Percentiles rank a stretch among this genome's conserved stretches.
Evolutionary conservation across 192 early-diverging fungal genomes (phyloP).

Genomic region (Coemansia sp.): DNA sequence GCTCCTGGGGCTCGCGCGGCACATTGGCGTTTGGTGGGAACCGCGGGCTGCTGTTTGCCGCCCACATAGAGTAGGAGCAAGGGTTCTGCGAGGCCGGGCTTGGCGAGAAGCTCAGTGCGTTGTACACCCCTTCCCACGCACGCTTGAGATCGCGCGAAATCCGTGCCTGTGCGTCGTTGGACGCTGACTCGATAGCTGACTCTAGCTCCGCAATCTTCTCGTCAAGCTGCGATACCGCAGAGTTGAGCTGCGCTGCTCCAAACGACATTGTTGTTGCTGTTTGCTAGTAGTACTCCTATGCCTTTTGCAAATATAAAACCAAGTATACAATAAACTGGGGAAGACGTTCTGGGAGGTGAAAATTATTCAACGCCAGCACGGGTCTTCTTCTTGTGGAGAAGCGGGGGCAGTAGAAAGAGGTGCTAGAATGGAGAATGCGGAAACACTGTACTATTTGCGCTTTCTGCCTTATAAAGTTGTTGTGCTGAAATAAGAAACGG

Average conservation of each 20-base stretch:
- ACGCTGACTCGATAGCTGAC: slow-evolving; percentile 26
- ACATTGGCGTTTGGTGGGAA: slow-evolving; percentile 21
- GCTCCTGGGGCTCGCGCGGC: slow-evolving; percentile 32
- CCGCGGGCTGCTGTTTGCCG: slow-evolving; percentile 40
- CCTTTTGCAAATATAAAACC: background rate
- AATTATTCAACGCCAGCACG: background rate
- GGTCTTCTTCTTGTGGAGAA: background rate
- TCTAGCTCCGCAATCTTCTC: slow-evolving; percentile 49
- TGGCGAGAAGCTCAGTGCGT: slow-evolving; percentile 41
- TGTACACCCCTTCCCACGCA: slow-evolving; percentile 50
- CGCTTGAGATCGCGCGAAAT: slow-evolving; percentile 46
- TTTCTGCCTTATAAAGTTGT: slow-evolving; percentile 1
- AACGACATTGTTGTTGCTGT: slow-evolving; percentile 38
- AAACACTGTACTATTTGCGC: background rate
- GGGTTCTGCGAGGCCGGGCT: slow-evolving; percentile 14
- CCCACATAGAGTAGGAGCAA: slow-evolving; percentile 22
- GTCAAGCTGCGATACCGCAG: slow-evolving; percentile 43
- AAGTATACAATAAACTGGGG: too few relatives aligned
- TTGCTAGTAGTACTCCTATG: background rate
- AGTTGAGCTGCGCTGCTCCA: slow-evolving; percentile 32
- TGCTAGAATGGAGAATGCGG: slow-evolving; percentile 1
- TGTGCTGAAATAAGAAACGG: background rate
- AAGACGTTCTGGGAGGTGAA: background rate
- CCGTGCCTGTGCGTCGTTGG: slow-evolving; percentile 44
- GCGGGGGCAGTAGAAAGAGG: background rate